Conservation (phyloP, 192 early-diverging fungal species). For the Anaeromyces robustus region DNA sequence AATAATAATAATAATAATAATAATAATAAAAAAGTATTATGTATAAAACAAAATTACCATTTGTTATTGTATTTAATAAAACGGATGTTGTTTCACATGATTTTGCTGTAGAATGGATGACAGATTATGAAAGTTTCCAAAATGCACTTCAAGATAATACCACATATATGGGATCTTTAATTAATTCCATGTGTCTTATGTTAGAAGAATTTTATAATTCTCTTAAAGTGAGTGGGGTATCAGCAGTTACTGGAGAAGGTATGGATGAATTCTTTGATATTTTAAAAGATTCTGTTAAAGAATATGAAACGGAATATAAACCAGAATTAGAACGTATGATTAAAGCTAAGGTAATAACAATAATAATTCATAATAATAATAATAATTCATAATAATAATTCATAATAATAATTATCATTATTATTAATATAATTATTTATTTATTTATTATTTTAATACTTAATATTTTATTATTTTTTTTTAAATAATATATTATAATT, state of each 20-base stretch:
- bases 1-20: neutral
- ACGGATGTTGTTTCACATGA: slow-evolving; percentile 78
- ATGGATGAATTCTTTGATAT: slow-evolving; percentile 75
- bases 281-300: slow-evolving; percentile 59
- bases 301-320: slow-evolving; percentile 81
- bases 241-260: slow-evolving; percentile 83
- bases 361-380: slow-evolving; percentile 49
- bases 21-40: slow-evolving; percentile 40
- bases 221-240: slow-evolving; percentile 47
- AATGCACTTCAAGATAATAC: slow-evolving; percentile 64
- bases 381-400: slow-evolving; percentile 12
- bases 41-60: slow-evolving; percentile 94
- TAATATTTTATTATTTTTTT: too few relatives aligned
- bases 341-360: slow-evolving; percentile 35
- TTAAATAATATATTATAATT: too few relatives aligned
- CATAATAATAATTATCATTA: too few relatives aligned
- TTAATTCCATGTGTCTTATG: slow-evolving; percentile 89
- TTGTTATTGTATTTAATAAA: slow-evolving; percentile 92
- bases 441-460: too few relatives aligned
- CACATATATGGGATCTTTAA: slow-evolving; percentile 79
- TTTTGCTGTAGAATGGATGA: slow-evolving; percentile 93
- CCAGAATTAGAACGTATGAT: slow-evolving; percentile 65
- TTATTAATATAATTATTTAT: too few relatives aligned
- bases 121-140: slow-evolving; percentile 89
- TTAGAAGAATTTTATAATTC: slow-evolving; percentile 92